Evolutionary conservation across 2,329 filamentous ascomycete species (phyloP).

Genomic region (Sporothrix brasiliensis): DNA sequence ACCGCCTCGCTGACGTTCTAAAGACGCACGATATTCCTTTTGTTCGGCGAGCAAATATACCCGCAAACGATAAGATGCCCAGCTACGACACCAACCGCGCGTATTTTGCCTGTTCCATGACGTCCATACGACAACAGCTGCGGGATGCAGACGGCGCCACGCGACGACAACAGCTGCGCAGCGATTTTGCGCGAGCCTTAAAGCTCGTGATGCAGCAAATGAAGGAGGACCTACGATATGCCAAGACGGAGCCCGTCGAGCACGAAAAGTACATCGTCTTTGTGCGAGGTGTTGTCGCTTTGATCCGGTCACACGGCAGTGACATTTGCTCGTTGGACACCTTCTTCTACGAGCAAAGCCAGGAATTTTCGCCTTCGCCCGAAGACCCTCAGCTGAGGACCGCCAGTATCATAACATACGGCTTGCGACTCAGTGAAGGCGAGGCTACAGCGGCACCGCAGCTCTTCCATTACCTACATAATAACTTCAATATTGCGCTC

Average conservation of each 20-base stretch:
- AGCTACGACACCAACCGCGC: conserved; percentile 54
- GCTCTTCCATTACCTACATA: conserved; percentile 61
- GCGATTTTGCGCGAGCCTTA: conserved; percentile 51
- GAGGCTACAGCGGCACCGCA: conserved; percentile 52
- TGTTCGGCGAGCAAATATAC: conserved; percentile 47
- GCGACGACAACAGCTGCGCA: conserved; percentile 45
- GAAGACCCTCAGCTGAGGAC: conserved; percentile 61
- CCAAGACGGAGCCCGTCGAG: conserved; percentile 42
- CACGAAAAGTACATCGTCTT: conserved; percentile 56
- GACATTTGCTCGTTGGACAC: conserved; percentile 58
- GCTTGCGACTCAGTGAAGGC: conserved; percentile 56
- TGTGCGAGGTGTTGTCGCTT: conserved; percentile 54
- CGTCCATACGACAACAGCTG: conserved; percentile 55
- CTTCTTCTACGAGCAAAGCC: conserved; percentile 61
- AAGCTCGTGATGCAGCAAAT: conserved; percentile 58
- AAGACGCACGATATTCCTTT: conserved; percentile 49
- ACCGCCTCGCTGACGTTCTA: conserved; percentile 53
- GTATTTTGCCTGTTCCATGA: conserved; percentile 55
- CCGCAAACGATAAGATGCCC: conserved; percentile 45
- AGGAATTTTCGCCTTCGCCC: conserved; percentile 58
- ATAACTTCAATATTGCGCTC: conserved; percentile 60
- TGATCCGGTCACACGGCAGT: conserved; percentile 58
- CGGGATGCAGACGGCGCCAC: conserved; percentile 46
- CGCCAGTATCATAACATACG: conserved; percentile 59
- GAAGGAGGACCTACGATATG: conserved; percentile 51